Conservation (phyloP, 2,329 filamentous ascomycete genomes). For the Graphilbum sp. region DNA sequence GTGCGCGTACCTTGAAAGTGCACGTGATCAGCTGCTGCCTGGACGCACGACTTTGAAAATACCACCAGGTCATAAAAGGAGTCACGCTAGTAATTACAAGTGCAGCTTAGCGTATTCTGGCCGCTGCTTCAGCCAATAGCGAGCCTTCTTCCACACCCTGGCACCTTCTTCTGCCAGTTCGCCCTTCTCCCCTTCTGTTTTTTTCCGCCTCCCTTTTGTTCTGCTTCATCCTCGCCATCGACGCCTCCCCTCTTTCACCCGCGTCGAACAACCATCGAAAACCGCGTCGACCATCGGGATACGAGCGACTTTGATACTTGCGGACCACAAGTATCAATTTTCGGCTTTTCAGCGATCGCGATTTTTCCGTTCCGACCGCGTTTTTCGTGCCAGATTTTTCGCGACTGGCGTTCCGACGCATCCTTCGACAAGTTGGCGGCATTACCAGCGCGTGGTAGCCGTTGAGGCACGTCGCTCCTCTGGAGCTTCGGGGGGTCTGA, state of each 20-base stretch:
- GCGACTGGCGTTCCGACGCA: conserved; percentile 12
- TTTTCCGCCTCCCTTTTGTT: conserved; percentile 3
- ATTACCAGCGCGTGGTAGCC: conserved; percentile 18
- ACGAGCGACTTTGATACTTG: neutral
- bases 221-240: conserved; percentile 20
- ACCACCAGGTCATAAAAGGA: no score
- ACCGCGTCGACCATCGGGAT: conserved; percentile 35
- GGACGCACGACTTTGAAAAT: neutral
- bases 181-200: conserved; percentile 12
- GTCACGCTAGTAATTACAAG: conserved; percentile 11
- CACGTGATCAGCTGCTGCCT: conserved; percentile 5
- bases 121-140: neutral
- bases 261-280: conserved; percentile 25
- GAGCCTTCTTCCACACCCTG: neutral
- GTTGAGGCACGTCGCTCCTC: conserved; percentile 16
- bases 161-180: neutral
- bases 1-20: no score
- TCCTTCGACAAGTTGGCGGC: conserved; percentile 24
- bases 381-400: neutral
- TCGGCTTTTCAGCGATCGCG: neutral
- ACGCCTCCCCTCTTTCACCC: neutral
- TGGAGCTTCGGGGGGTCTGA: conserved; percentile 18
- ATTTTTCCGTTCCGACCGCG: neutral
- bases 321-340: conserved; percentile 1
- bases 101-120: conserved; percentile 12